phyloP scores from a whole-genome alignment of 2,329 filamentous ascomycete species.

The Pseudonectria buxi region DNA sequence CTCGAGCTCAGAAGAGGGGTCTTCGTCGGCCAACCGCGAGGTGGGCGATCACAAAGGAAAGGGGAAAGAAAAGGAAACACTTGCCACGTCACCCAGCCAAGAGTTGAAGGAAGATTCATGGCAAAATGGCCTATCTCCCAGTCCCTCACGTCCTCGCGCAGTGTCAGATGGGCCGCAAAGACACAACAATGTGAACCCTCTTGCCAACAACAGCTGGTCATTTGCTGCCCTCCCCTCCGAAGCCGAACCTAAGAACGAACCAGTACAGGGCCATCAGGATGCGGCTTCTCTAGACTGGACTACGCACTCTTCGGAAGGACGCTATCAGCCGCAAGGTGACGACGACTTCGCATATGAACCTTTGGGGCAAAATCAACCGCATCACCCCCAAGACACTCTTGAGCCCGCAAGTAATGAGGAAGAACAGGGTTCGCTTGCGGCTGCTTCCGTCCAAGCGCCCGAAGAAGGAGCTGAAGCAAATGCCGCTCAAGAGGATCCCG shows the following conservation, averaged over 20 bases:
- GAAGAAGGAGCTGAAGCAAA: slow-evolving; percentile 9
- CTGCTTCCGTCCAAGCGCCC: slow-evolving; percentile 5
- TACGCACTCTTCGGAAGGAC: not conserved
- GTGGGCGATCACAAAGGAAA: slow-evolving; percentile 9
- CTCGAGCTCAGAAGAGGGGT: slow-evolving; percentile 13
- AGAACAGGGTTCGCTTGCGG: slow-evolving; percentile 1
- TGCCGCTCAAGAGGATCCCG: slow-evolving; percentile 4
- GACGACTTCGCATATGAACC: slow-evolving; percentile 1
- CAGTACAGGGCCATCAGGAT: not conserved
- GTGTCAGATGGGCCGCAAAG: slow-evolving; percentile 50
- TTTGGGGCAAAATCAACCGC: not conserved
- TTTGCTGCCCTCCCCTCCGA: slow-evolving; percentile 38
- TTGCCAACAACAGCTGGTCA: slow-evolving; percentile 57
- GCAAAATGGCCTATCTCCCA: slow-evolving; percentile 8
- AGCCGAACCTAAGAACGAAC: slow-evolving; percentile 4
- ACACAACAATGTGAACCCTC: slow-evolving; percentile 38
- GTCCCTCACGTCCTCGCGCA: slow-evolving; percentile 40
- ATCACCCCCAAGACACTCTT: slow-evolving; percentile 2
- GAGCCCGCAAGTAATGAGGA: slow-evolving; percentile 6
- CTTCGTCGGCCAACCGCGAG: not conserved
- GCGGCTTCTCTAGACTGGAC: not conserved
- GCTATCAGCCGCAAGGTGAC: not conserved
- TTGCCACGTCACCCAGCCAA: slow-evolving; percentile 4
- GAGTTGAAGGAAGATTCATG: slow-evolving; percentile 1
- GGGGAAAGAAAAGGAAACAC: slow-evolving; percentile 19